phyloP scores from a whole-genome alignment of 2,329 filamentous ascomycete species.

The Aureobasidium subglaciale region DNA sequence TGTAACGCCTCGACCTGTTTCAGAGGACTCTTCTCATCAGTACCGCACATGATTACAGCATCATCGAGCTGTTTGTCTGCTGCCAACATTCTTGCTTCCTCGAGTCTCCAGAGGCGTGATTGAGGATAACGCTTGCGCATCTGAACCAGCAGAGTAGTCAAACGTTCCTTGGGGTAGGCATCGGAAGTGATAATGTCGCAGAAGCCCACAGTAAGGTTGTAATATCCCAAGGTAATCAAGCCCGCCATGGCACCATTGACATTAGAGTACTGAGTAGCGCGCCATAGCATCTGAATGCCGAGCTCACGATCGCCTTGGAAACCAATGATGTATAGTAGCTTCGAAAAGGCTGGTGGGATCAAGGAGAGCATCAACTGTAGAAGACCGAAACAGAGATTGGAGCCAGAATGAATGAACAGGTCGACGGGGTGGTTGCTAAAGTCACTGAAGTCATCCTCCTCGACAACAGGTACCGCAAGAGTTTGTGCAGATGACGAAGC shows the following conservation, averaged over 20 bases:
- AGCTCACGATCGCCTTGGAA: constrained; percentile 82
- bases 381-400: constrained; percentile 83
- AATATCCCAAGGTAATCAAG: constrained; percentile 73
- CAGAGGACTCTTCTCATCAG: constrained; percentile 52
- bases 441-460: constrained; percentile 53
- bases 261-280: constrained; percentile 72
- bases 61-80: constrained; percentile 59
- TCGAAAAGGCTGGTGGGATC: constrained; percentile 84
- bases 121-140: constrained; percentile 76
- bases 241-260: constrained; percentile 88
- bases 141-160: constrained; percentile 58
- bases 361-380: constrained; percentile 83
- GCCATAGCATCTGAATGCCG: constrained; percentile 83
- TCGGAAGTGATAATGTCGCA: constrained; percentile 75
- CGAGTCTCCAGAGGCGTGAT: constrained; percentile 77
- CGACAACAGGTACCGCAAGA: constrained; percentile 20
- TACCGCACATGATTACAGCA: constrained; percentile 55
- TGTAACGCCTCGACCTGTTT: constrained; percentile 82
- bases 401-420: constrained; percentile 80
- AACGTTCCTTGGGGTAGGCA: constrained; percentile 61
- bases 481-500: not conserved
- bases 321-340: constrained; percentile 77
- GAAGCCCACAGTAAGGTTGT: constrained; percentile 78
- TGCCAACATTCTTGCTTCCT: constrained; percentile 72
- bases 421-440: constrained; percentile 69